Conservation (phyloP, 2,329 filamentous ascomycete species). For the Penicillium sclerotigenum region DNA sequence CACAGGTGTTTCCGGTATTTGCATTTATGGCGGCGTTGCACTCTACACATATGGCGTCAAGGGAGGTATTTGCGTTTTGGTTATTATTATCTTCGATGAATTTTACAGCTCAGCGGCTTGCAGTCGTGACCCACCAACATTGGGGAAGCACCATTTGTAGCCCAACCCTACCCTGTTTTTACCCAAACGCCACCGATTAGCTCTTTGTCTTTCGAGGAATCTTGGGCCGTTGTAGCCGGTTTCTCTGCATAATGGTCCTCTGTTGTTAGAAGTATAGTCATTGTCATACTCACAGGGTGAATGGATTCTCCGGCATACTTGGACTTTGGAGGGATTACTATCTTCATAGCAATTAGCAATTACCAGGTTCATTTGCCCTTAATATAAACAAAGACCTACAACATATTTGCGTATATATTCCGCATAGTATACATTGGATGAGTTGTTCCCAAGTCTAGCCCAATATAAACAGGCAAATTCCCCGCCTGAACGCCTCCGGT, state of each 20-base stretch:
- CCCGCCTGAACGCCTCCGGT: not conserved
- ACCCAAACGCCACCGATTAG: not conserved
- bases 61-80: constrained; percentile 10
- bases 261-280: not conserved
- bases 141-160: not conserved
- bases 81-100: constrained; percentile 3
- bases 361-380: not conserved
- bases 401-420: not conserved
- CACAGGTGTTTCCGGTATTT: constrained; percentile 3
- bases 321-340: not conserved
- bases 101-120: constrained; percentile 1
- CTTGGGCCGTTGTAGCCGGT: not conserved
- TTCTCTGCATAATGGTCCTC: not conserved
- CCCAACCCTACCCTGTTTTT: not conserved
- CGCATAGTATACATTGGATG: not conserved
- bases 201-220: not conserved
- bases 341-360: not conserved
- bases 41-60: constrained; percentile 13
- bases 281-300: not conserved
- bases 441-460: not conserved
- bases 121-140: not conserved
- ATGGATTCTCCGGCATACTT: not conserved
- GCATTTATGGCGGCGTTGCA: constrained; percentile 16
- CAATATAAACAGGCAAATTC: not conserved
- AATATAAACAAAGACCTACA: not conserved